Evolutionary conservation across 805 yeast species (phyloP).

Genomic region (Yarrowia porcina): DNA sequence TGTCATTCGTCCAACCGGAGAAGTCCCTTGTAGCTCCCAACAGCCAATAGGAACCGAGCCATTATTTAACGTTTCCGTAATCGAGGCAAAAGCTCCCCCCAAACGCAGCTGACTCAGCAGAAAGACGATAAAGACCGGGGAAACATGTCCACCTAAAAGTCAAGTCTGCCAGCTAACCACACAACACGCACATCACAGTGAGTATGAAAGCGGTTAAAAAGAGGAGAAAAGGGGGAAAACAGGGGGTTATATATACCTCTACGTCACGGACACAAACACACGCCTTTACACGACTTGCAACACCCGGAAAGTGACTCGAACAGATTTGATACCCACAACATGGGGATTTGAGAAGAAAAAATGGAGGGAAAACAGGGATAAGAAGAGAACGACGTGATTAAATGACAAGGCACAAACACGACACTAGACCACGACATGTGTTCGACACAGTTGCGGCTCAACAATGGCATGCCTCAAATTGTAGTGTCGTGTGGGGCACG

Average conservation of each 20-base stretch:
- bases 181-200: slow-evolving; percentile 5
- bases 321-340: too few relatives aligned
- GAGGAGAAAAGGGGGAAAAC: not conserved
- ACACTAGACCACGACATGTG: too few relatives aligned
- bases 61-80: slow-evolving; percentile 8
- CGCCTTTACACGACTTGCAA: too few relatives aligned
- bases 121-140: slow-evolving; percentile 23
- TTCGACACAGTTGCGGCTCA: too few relatives aligned
- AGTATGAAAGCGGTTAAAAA: not conserved
- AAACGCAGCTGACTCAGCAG: slow-evolving; percentile 9
- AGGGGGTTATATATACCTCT: not conserved
- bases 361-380: too few relatives aligned
- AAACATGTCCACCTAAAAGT: not conserved
- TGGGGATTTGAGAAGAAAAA: too few relatives aligned
- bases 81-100: not conserved
- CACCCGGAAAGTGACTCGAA: too few relatives aligned
- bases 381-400: too few relatives aligned
- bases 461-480: too few relatives aligned
- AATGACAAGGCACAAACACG: too few relatives aligned
- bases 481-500: too few relatives aligned
- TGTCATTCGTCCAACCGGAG: not conserved
- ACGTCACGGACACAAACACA: not conserved
- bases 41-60: not conserved
- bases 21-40: not conserved
- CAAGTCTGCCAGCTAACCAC: not conserved